Base-by-base conservation (phyloP, 306 rosid species). In the Vigna radiata region DNA sequence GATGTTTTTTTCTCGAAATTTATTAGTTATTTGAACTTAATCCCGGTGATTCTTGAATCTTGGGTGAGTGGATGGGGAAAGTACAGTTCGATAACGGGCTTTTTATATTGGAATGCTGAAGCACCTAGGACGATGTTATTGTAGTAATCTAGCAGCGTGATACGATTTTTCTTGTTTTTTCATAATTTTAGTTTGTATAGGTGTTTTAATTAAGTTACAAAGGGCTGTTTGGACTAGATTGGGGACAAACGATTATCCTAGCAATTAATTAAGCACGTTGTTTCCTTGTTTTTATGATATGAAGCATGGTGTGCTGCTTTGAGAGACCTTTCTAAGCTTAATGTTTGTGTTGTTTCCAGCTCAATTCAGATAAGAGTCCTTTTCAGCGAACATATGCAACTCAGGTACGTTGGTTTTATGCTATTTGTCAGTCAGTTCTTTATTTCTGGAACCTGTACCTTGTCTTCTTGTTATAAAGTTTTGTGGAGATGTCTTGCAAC, bases 381-480 rank as follows among this genome's bases (percentile, higher is more conserved):
- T 96, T 92, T 86, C 99, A 92, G 80, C 90, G 99, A 75, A 92
- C 98, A 74, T 96, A 96, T 85, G 99, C 99, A 33, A 65, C 90
- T 84, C 99, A 96, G 98, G 99, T 96, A 70, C 62, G 82, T 41
- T 68, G 79, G 12, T 77, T 70, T 77, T 23, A 68, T 82, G 76
- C 60, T 59, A 41, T 41, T 36, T 29, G 55, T 39, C 17, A 52
- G 59, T 66, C 14, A 60, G 44, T n/a, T 10, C 27, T 66, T 14
- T 81, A 58, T 49, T 46, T 81, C 68, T 81, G 75, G 60, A 49
- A 72, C 69, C 68, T 50, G 47, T 47, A 58, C 23, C 41, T 37
- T 16, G 17, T 58, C 55, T 70, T 50, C 36, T 60, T 37, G 58
- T 39, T 36, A 43, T 13, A 15, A 59, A 13, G 50, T 49, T 70